phyloP scores from a whole-genome alignment of 768 basidiomycete genomes.

The Nidularia pulvinata region DNA sequence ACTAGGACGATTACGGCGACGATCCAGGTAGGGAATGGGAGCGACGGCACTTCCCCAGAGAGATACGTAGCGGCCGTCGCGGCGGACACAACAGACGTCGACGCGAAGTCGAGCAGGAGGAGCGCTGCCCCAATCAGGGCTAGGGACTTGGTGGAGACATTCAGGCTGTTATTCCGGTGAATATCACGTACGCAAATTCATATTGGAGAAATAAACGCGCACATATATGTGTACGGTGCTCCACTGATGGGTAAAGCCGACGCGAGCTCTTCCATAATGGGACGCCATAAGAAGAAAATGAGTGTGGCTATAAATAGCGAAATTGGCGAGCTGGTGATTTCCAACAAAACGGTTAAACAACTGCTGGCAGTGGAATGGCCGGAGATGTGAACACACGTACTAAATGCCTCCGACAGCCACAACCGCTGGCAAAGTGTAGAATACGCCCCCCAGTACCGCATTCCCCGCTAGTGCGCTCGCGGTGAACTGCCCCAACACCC shows the following conservation, averaged over 20 bases:
- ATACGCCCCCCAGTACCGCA: slow-evolving; percentile 66
- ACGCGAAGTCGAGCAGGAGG: slow-evolving; percentile 69
- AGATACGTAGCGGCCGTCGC: slow-evolving; percentile 73
- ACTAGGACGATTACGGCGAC: slow-evolving; percentile 53
- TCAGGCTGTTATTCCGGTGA: slow-evolving; percentile 37
- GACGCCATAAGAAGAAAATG: slow-evolving; percentile 70
- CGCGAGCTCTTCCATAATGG: slow-evolving; percentile 72
- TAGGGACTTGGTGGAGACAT: slow-evolving; percentile 60
- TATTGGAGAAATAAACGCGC: slow-evolving; percentile 11
- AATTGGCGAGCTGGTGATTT: slow-evolving; percentile 55
- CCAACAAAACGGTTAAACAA: too few relatives aligned
- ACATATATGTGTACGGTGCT: slow-evolving; percentile 74
- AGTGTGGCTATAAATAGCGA: slow-evolving; percentile 63
- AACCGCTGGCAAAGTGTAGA: slow-evolving; percentile 70
- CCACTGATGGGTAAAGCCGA: slow-evolving; percentile 70
- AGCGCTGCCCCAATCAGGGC: slow-evolving; percentile 67
- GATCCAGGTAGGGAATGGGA: slow-evolving; percentile 57
- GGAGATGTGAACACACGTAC: slow-evolving; percentile 30
- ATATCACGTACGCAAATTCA: neutral
- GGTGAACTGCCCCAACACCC: slow-evolving; percentile 58
- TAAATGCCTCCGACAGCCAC: slow-evolving; percentile 62
- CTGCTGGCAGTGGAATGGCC: neutral
- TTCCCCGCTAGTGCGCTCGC: slow-evolving; percentile 71
- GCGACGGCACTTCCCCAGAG: slow-evolving; percentile 49
- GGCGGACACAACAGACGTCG: slow-evolving; percentile 72